Conservation (phyloP, 2,329 filamentous ascomycete species). For the Trichoderma atrobrunneum region DNA sequence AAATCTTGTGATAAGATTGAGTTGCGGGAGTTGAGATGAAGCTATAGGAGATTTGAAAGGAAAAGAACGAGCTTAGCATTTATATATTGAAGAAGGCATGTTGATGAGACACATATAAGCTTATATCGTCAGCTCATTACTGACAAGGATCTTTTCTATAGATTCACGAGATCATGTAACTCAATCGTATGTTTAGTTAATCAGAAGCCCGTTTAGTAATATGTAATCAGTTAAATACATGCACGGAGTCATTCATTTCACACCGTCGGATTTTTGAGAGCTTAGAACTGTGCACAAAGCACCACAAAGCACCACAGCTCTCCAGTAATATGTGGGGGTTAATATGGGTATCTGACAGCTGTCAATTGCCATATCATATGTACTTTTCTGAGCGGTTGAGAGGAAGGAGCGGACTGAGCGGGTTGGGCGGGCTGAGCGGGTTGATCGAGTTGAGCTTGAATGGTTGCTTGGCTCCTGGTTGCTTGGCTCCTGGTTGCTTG, state of each 20-base stretch:
- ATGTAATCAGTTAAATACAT: not conserved
- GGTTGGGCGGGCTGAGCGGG: no score
- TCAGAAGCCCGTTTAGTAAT: not conserved
- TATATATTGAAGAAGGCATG: not conserved
- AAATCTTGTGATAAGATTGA: not conserved
- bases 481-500: no score
- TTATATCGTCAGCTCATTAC: not conserved
- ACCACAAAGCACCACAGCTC: not conserved
- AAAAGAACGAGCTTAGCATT: not conserved
- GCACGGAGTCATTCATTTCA: not conserved
- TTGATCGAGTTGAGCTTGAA: not conserved
- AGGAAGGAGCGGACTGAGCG: not conserved
- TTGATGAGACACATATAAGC: not conserved
- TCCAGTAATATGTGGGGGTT: not conserved
- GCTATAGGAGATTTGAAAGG: not conserved
- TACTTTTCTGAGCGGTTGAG: not conserved
- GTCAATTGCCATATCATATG: not conserved
- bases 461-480: not conserved
- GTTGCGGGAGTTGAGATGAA: not conserved
- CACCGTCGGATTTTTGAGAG: not conserved
- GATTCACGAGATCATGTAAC: not conserved
- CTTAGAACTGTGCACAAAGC: not conserved
- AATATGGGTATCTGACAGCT: not conserved
- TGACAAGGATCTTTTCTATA: not conserved
- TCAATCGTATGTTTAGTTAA: not conserved